phyloP scores from a whole-genome alignment of 129 eudicot genomes.

The Silybum marianum region DNA sequence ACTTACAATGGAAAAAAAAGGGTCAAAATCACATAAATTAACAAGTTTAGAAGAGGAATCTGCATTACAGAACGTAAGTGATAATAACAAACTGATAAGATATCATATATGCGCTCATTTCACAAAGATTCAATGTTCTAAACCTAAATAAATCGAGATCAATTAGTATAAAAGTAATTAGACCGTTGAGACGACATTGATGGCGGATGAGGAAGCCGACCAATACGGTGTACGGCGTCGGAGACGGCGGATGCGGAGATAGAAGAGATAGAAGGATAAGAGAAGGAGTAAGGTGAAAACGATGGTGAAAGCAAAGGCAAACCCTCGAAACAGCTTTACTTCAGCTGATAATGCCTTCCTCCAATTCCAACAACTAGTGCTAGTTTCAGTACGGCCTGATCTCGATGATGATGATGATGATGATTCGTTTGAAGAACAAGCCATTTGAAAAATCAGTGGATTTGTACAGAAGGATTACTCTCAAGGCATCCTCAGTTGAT shows the following conservation, averaged over 20 bases:
- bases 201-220: conserved; percentile 44
- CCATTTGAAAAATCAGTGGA: neutral
- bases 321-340: conserved; percentile 66
- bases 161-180: neutral
- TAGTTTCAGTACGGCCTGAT: neutral
- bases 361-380: conserved; percentile 27
- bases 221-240: conserved; percentile 23
- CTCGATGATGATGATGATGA: conserved; percentile 23
- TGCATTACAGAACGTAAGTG: neutral
- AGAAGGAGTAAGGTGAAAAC: conserved; percentile 71
- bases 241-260: conserved; percentile 73
- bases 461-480: neutral
- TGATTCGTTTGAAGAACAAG: conserved; percentile 15
- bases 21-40: neutral
- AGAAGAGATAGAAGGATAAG: conserved; percentile 67
- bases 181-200: conserved; percentile 51
- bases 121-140: neutral
- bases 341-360: conserved; percentile 49
- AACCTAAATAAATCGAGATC: neutral
- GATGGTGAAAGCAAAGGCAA: conserved; percentile 72
- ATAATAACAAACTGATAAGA: neutral
- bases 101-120: neutral
- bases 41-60: neutral
- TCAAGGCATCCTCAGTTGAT: conserved; percentile 18
- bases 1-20: neutral